These are phyloP conservation scores for Pythium oligandrum DNA, from an alignment of 352 stramenopile species.

Conservation along the genomic window DNA sequence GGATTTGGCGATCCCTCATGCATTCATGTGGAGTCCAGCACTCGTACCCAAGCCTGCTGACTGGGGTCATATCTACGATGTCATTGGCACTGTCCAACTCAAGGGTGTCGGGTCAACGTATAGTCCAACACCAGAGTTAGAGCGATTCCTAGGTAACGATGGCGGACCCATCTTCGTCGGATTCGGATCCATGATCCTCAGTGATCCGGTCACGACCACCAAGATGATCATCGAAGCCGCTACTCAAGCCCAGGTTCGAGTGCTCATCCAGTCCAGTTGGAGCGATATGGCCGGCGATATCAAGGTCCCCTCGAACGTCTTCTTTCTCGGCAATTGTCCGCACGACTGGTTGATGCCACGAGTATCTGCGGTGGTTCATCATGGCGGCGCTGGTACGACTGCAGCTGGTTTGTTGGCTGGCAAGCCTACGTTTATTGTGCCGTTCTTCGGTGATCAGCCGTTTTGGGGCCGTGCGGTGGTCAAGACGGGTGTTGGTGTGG, in stretches of 20 bases:
- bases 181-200: conserved; percentile 92
- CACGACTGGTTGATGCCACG: conserved; percentile 9
- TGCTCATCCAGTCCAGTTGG: conserved; percentile 90
- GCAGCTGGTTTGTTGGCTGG: conserved; percentile 87
- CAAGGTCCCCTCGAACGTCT: conserved; percentile 45
- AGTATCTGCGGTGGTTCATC: conserved; percentile 20
- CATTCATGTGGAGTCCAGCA: conserved; percentile 86
- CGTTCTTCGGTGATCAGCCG: conserved; percentile 94
- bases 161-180: too few species aligned
- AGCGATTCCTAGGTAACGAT: conserved; percentile 54
- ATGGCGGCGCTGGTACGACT: conserved; percentile 87
- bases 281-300: conserved; percentile 64
- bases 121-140: conserved; percentile 42
- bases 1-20: conserved; percentile 74
- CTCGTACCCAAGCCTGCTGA: conserved; percentile 88
- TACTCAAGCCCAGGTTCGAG: conserved; percentile 46
- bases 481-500: conserved; percentile 75
- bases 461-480: conserved; percentile 91
- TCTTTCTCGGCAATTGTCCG: conserved; percentile 52
- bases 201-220: conserved; percentile 58
- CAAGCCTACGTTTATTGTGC: conserved; percentile 92
- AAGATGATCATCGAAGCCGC: conserved; percentile 87
- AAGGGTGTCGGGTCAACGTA: conserved; percentile 38
- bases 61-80: conserved; percentile 85
- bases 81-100: conserved; percentile 81